Percentiles rank a stretch among this genome's conserved stretches.
These are phyloP conservation scores for Boletus coccyginus DNA, from an alignment of 768 basidiomycete genomes.

Conservation along the genomic window DNA sequence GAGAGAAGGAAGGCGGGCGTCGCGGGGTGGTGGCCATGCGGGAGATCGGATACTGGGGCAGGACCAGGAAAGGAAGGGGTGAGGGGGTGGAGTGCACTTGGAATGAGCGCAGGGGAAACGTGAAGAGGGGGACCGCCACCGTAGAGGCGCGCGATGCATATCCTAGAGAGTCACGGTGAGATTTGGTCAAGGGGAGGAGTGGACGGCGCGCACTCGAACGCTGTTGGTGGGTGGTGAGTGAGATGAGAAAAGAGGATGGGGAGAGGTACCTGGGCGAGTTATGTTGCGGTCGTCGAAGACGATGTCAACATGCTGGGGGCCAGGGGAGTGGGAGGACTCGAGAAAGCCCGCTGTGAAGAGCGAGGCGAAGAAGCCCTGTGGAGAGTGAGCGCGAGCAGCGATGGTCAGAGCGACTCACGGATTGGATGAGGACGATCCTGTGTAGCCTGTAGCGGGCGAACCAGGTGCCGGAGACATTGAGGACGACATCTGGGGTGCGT, in stretches of 20 bases:
- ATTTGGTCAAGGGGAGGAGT: not conserved
- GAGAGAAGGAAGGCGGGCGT: constrained; percentile 82
- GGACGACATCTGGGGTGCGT: constrained; percentile 73
- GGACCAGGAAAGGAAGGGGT: constrained; percentile 57
- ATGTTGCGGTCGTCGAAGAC: constrained; percentile 85
- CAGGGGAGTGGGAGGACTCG: constrained; percentile 42
- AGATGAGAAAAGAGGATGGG: not conserved
- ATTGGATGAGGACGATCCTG: constrained; percentile 84
- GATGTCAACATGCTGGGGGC: constrained; percentile 58
- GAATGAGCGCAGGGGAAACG: constrained; percentile 61
- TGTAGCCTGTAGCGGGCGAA: constrained; percentile 75
- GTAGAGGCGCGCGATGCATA: constrained; percentile 85
- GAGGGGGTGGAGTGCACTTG: constrained; percentile 66
- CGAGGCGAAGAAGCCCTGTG: constrained; percentile 82
- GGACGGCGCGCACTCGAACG: constrained; percentile 74
- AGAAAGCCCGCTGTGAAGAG: constrained; percentile 80
- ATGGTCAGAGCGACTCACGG: constrained; percentile 45
- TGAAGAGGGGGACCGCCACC: constrained; percentile 79
- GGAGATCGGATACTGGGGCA: constrained; percentile 28
- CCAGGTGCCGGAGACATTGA: constrained; percentile 69
- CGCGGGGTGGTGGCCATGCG: constrained; percentile 64
- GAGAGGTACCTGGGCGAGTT: constrained; percentile 70
- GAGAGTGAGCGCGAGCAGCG: constrained; percentile 1
- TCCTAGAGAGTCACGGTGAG: constrained; percentile 40
- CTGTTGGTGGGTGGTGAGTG: constrained; percentile 36